phyloP scores from a whole-genome alignment of 148 eudicot genomes.

The Nepenthes mirabilis region DNA sequence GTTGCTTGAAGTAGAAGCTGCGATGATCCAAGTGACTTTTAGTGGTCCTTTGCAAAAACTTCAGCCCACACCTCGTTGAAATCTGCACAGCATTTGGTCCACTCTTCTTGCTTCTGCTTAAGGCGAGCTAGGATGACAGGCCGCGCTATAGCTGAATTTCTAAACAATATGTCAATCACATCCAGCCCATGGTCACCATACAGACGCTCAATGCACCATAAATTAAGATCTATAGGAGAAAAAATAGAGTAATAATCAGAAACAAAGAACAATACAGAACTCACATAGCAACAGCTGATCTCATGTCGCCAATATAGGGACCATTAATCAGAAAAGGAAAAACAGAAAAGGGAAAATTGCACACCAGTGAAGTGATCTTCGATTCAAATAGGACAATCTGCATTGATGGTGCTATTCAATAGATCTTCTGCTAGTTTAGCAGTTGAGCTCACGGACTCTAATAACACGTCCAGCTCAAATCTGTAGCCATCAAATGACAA shows the following conservation, averaged over 20 bases:
- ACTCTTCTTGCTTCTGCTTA: conserved; percentile 94
- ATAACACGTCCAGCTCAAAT: conserved; percentile 94
- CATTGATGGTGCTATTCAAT: conserved; percentile 35
- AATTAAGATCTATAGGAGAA: conserved; percentile 45
- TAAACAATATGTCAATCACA: conserved; percentile 75
- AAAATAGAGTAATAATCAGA: conserved; percentile 2
- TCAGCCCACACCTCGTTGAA: conserved; percentile 95
- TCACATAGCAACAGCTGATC: background rate
- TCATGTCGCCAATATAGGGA: background rate
- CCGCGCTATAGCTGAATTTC: conserved; percentile 52
- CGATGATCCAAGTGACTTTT: conserved; percentile 94
- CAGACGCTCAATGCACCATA: conserved; percentile 90
- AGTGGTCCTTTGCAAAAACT: conserved; percentile 81
- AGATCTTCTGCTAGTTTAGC: conserved; percentile 74
- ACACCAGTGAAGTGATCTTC: conserved; percentile 83
- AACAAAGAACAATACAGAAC: background rate
- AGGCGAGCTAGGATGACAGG: conserved; percentile 78
- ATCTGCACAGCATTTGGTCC: conserved; percentile 81
- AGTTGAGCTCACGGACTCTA: conserved; percentile 85
- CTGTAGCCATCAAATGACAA: conserved; percentile 23
- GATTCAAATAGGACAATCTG: conserved; percentile 39
- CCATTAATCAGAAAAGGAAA: background rate
- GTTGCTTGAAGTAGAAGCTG: conserved; percentile 98
- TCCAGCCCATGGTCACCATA: conserved; percentile 97
- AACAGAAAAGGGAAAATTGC: background rate